Percentiles rank a stretch among this genome's conserved stretches.
These are phyloP conservation scores for Coriolopsis trogii DNA, from an alignment of 1,284 basidiomycete species.

Conservation along the genomic window DNA sequence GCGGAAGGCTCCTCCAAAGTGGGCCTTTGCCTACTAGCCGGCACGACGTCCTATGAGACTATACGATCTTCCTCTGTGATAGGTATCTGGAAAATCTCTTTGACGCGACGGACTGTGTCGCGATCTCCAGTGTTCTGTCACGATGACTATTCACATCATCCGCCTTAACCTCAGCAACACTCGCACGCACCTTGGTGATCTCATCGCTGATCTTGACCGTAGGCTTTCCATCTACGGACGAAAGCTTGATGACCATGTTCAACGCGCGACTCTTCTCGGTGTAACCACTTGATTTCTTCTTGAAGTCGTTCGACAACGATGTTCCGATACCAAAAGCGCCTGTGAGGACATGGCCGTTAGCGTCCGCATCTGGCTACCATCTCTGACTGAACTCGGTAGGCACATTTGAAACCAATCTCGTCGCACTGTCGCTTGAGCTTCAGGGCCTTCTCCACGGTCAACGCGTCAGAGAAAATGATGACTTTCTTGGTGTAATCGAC, in stretches of 20 bases:
- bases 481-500: slow-evolving; percentile 68
- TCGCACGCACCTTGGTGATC: slow-evolving; percentile 69
- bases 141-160: neutral
- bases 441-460: slow-evolving; percentile 75
- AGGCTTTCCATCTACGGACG: slow-evolving; percentile 68
- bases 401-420: slow-evolving; percentile 76
- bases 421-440: slow-evolving; percentile 73
- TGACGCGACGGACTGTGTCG: slow-evolving; percentile 45
- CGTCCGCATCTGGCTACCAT: neutral
- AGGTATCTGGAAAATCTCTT: slow-evolving; percentile 40
- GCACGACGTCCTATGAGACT: neutral
- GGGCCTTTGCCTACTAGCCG: too few relatives aligned
- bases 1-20: too few relatives aligned
- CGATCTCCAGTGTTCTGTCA: slow-evolving; percentile 51
- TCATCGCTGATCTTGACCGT: slow-evolving; percentile 96
- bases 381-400: neutral
- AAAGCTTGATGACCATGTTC: slow-evolving; percentile 94
- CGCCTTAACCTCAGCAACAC: neutral
- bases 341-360: slow-evolving; percentile 23
- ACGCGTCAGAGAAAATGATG: slow-evolving; percentile 83
- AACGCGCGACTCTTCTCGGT: slow-evolving; percentile 74
- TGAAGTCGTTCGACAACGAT: slow-evolving; percentile 88
- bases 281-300: slow-evolving; percentile 54
- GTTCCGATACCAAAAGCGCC: slow-evolving; percentile 92
- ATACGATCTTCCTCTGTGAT: slow-evolving; percentile 11